Base-by-base conservation (phyloP, 495 filamentous ascomycete species). In the Corynascus novoguineensis region DNA sequence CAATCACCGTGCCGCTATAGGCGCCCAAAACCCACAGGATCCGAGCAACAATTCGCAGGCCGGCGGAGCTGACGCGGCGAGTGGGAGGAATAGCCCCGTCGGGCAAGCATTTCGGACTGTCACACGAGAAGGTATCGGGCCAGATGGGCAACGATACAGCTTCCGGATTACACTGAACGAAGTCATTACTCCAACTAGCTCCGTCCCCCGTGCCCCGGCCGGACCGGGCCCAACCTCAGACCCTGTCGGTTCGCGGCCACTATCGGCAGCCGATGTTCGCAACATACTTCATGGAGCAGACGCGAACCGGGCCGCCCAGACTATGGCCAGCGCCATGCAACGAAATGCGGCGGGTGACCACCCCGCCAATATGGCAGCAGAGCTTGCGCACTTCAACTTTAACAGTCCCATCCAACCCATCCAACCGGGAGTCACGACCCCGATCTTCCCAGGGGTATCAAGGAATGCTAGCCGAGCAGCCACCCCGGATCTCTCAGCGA, bases 291-390 rank as follows among this genome's bases (percentile, higher is more conserved):
- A 73, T 28, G 62, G 70, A 44, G 71, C 71, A 17, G 77, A 78
- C 53, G 64, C 71, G n/a, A 64, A 57, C 10, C 68, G 75, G 29
- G 70, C 71, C 7, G 69, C 68, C 4, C 72, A 71, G 32, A 59
- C 60, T n/a, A 73, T 75, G 63, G 64, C 70, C 0, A 71, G 71
- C 59, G 75, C 74, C 22, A 79, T 80, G 75, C 72, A 75, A 24
- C 66, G 76, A 55, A 77, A 71, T 63, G 65, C 75, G 24, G 75
- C 76, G 7, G 74, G 71, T 40, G 70, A 71, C 17, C 73, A 71
- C 2, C 58, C 69, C 15, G 60, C 72, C 21, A 71, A 62, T 44
- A 64, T 73, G 48, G 63, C 68, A 3, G 51, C 55, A n/a, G 59
- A 61, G 46, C 60, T 65, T 10, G 65, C 68, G 4, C 56, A 67